Percentiles rank a stretch among this genome's conserved stretches.
Evolutionary conservation across 2,329 filamentous ascomycete genomes (phyloP).

Genomic region (Stagonosporopsis vannaccii): DNA sequence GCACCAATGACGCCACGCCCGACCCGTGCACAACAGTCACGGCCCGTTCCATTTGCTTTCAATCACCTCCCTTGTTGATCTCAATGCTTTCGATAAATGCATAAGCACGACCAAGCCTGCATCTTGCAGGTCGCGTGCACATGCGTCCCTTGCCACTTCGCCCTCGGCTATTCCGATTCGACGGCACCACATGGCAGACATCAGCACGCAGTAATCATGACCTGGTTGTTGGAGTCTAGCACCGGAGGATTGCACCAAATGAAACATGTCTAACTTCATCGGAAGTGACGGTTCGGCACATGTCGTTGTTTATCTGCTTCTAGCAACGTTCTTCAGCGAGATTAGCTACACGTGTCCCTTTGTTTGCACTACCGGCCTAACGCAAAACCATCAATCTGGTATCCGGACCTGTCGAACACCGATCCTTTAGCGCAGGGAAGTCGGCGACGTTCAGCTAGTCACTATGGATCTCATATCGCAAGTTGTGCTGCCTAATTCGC

Average conservation of each 20-base stretch:
- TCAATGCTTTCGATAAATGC: not conserved
- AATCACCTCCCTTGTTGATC: not conserved
- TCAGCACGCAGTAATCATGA: not conserved
- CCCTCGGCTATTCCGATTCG: conserved; percentile 5
- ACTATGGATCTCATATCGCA: not conserved
- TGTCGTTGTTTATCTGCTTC: conserved; percentile 3
- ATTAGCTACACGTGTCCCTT: not conserved
- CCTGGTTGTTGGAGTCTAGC: conserved; percentile 8
- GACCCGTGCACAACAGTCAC: not conserved
- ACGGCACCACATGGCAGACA: conserved; percentile 8
- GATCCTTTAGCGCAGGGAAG: conserved; percentile 6
- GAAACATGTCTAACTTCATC: not conserved
- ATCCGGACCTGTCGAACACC: conserved; percentile 5
- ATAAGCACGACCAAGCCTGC: too few species aligned
- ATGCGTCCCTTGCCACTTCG: not conserved
- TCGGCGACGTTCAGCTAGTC: conserved; percentile 8
- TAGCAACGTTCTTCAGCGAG: conserved; percentile 1
- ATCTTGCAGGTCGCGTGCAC: not conserved
- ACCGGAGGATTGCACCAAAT: not conserved
- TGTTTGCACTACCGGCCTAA: conserved; percentile 6
- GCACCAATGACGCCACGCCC: conserved; percentile 5
- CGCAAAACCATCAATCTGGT: not conserved
- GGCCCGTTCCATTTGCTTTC: not conserved
- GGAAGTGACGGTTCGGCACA: not conserved
- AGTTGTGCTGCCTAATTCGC: not conserved